These are phyloP conservation scores for Pharnaceum exiguum DNA, from an alignment of 148 eudicot species.

Conservation along the genomic window DNA sequence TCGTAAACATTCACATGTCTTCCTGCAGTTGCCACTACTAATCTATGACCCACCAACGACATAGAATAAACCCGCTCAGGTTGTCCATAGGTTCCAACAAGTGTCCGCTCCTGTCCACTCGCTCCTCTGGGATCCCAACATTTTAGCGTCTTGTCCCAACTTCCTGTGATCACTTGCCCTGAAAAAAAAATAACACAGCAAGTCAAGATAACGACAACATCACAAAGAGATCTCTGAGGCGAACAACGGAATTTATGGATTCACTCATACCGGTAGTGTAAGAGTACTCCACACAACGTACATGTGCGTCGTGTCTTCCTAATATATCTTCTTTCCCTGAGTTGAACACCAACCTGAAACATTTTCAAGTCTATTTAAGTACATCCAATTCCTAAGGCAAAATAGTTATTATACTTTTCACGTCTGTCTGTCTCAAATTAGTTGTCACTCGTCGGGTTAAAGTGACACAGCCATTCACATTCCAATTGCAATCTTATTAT, in stretches of 20 bases:
- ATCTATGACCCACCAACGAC: conserved; percentile 77
- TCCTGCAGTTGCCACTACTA: conserved; percentile 95
- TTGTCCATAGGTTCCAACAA: conserved; percentile 83
- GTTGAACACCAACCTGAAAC: conserved; percentile 74
- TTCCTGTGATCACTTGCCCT: conserved; percentile 97
- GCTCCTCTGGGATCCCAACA: conserved; percentile 99
- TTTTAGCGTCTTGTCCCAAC: conserved; percentile 96
- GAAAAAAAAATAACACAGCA: conserved; percentile 3
- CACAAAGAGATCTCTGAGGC: not conserved
- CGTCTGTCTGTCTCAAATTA: too few species aligned
- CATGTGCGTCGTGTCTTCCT: conserved; percentile 88
- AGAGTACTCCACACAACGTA: conserved; percentile 87
- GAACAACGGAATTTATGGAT: not conserved
- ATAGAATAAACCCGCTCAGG: conserved; percentile 97
- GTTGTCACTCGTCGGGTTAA: too few species aligned
- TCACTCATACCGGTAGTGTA: conserved; percentile 64
- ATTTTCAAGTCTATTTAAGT: conserved; percentile 11
- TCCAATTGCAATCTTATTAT: too few species aligned
- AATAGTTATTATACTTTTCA: too few species aligned
- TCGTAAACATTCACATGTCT: conserved; percentile 95
- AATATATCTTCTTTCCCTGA: conserved; percentile 77
- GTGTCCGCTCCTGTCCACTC: conserved; percentile 80
- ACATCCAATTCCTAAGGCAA: not conserved
- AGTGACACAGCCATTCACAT: too few species aligned
- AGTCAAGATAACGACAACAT: not conserved